Percentiles rank a stretch among this genome's conserved stretches.
phyloP scores from a whole-genome alignment of 2,329 filamentous ascomycete species.

The Helminthosporium solani region DNA sequence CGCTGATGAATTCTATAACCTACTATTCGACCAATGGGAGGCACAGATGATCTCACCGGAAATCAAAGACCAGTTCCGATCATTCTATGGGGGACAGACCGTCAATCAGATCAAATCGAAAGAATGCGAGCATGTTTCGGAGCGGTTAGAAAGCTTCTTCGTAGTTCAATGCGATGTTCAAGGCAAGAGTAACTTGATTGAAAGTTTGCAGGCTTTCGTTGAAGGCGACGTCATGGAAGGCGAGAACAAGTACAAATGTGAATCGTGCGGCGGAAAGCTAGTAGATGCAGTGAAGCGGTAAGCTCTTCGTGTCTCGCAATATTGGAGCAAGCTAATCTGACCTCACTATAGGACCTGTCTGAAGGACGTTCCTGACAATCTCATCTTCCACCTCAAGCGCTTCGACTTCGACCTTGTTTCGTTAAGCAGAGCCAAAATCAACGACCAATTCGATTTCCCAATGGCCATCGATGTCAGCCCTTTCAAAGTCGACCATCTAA shows the following conservation, averaged over 20 bases:
- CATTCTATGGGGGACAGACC: slow-evolving; percentile 87
- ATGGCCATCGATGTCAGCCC: slow-evolving; percentile 79
- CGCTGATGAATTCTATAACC: slow-evolving; percentile 95
- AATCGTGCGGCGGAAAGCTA: slow-evolving; percentile 74
- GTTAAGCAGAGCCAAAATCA: slow-evolving; percentile 85
- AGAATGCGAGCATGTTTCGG: slow-evolving; percentile 91
- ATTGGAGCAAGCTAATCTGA: slow-evolving; percentile 13
- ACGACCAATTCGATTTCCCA: slow-evolving; percentile 91
- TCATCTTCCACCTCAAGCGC: slow-evolving; percentile 92
- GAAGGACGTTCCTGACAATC: slow-evolving; percentile 87
- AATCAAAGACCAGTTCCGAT: slow-evolving; percentile 72
- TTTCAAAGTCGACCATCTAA: slow-evolving; percentile 85
- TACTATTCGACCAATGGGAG: slow-evolving; percentile 90
- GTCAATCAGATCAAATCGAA: slow-evolving; percentile 95
- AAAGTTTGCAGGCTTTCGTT: slow-evolving; percentile 92
- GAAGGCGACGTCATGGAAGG: slow-evolving; percentile 96
- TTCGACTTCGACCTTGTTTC: slow-evolving; percentile 80
- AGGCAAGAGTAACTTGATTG: slow-evolving; percentile 77
- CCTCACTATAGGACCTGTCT: slow-evolving; percentile 67
- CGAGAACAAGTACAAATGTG: slow-evolving; percentile 98
- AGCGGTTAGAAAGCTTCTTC: slow-evolving; percentile 85
- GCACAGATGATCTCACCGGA: slow-evolving; percentile 67
- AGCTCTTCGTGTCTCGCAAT: slow-evolving; percentile 9
- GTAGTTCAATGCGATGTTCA: slow-evolving; percentile 97
- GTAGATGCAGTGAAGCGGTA: slow-evolving; percentile 91